A percentile compares a stretch with the other conserved stretches of the same genome.
phyloP scores from a whole-genome alignment of 2,329 filamentous ascomycete genomes.

The Fusarium floridanum region DNA sequence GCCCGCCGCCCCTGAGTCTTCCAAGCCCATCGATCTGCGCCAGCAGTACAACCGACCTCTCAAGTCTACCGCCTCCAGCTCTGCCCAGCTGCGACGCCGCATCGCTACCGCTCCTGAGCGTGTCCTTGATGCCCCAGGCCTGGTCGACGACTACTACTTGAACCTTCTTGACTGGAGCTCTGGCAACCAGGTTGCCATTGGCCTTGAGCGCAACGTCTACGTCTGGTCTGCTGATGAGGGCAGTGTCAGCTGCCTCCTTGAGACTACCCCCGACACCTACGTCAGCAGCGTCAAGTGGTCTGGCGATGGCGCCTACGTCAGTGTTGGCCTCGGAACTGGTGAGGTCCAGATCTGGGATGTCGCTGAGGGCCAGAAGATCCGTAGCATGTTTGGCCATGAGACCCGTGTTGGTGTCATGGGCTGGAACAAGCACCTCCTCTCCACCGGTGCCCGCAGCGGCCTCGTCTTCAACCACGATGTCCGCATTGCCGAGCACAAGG shows the following conservation, averaged over 20 bases:
- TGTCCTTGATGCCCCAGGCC: conserved; percentile 93
- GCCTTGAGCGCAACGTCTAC: conserved; percentile 95
- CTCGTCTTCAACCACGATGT: conserved; percentile 99
- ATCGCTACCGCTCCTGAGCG: conserved; percentile 96
- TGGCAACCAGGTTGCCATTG: conserved; percentile 97
- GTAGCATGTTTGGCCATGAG: conserved; percentile 98
- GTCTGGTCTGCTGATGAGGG: conserved; percentile 98
- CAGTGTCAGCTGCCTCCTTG: conserved; percentile 87
- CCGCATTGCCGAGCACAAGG: conserved; percentile 96
- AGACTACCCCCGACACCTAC: conserved; percentile 91
- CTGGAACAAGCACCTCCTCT: conserved; percentile 98
- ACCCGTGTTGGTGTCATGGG: conserved; percentile 98
- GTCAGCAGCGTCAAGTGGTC: conserved; percentile 99
- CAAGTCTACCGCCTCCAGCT: conserved; percentile 78
- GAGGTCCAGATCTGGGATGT: conserved; percentile 99
- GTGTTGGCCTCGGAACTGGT: conserved; percentile 92
- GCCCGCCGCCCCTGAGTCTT: conserved; percentile 96
- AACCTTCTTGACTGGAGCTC: conserved; percentile 99
- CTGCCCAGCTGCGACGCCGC: conserved; percentile 89
- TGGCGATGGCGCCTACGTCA: conserved; percentile 94
- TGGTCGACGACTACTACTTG: conserved; percentile 99
- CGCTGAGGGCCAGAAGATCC: conserved; percentile 92
- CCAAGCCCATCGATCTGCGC: conserved; percentile 96
- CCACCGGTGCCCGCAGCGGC: conserved; percentile 92
- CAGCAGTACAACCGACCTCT: conserved; percentile 98